A percentile compares a stretch with the other conserved stretches of the same genome.
Evolutionary conservation across 176 grass and related monocot genomes (phyloP).

Genomic region (Bolboschoenus planiculmis): DNA sequence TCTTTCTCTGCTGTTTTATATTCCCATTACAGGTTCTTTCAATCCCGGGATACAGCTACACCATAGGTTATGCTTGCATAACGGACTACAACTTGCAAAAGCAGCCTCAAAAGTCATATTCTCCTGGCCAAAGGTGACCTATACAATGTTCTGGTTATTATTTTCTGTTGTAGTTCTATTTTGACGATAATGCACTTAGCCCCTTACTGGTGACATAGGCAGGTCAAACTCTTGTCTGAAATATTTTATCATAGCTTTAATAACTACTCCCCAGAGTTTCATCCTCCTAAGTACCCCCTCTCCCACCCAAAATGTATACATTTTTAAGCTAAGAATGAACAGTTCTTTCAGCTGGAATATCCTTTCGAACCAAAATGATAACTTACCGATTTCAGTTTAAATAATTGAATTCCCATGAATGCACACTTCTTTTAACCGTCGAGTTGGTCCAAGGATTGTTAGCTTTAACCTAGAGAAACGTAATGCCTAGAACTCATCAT

Average conservation of each 20-base stretch:
- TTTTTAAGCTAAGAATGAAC: background rate
- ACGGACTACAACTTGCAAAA: constrained; percentile 90
- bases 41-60: constrained; percentile 66
- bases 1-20: background rate
- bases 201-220: background rate
- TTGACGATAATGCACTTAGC: background rate
- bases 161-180: background rate
- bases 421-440: background rate
- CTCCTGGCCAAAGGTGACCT: constrained; percentile 62
- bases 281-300: background rate
- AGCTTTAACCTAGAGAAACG: background rate
- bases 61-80: constrained; percentile 66
- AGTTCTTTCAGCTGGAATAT: background rate
- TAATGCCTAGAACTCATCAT: background rate
- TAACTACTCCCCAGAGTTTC: background rate
- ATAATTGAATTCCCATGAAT: background rate
- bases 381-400: background rate
- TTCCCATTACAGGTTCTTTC: constrained; percentile 60
- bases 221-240: background rate
- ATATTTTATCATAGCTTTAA: background rate
- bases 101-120: constrained; percentile 42
- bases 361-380: background rate
- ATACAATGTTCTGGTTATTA: background rate
- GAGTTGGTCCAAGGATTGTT: background rate
- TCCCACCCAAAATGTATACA: background rate